A percentile compares a stretch with the other conserved stretches of the same genome.
Conservation (phyloP, 768 basidiomycete genomes). For the Vararia minispora region DNA sequence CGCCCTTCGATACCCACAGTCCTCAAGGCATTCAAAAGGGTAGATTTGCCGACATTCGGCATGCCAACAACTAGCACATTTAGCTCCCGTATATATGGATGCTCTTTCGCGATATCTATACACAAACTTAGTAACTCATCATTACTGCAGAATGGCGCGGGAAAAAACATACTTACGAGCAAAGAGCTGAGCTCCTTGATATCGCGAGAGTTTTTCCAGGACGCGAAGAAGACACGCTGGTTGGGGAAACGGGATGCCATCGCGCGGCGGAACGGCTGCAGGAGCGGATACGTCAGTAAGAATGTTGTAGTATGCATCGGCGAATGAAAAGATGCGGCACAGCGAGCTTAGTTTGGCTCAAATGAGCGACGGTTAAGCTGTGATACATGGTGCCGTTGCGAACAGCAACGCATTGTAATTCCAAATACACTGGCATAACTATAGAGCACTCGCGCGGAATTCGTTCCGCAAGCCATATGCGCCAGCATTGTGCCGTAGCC, state of each 20-base stretch:
- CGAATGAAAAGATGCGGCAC: neutral
- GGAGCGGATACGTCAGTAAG: conserved; percentile 10
- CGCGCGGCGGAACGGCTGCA: conserved; percentile 61
- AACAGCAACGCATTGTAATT: no score
- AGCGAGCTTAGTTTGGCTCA: no score
- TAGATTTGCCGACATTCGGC: conserved; percentile 99
- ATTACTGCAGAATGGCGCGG: neutral
- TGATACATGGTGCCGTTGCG: no score
- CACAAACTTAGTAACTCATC: conserved; percentile 2
- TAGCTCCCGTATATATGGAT: conserved; percentile 62
- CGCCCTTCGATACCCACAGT: conserved; percentile 81
- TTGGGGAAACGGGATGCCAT: conserved; percentile 64
- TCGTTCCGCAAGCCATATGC: no score
- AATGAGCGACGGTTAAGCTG: no score
- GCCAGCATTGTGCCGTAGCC: no score
- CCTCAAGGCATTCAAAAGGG: conserved; percentile 81
- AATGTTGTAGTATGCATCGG: neutral
- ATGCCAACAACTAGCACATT: conserved; percentile 94
- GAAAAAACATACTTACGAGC: conserved; percentile 65
- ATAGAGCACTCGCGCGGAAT: no score
- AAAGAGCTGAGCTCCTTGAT: conserved; percentile 52
- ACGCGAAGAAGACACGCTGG: conserved; percentile 60
- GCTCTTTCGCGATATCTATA: conserved; percentile 56
- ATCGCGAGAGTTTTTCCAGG: conserved; percentile 57
- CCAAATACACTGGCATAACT: no score